Conservation (phyloP, 305 asterid genomes). For the Coffea humblotiana region DNA sequence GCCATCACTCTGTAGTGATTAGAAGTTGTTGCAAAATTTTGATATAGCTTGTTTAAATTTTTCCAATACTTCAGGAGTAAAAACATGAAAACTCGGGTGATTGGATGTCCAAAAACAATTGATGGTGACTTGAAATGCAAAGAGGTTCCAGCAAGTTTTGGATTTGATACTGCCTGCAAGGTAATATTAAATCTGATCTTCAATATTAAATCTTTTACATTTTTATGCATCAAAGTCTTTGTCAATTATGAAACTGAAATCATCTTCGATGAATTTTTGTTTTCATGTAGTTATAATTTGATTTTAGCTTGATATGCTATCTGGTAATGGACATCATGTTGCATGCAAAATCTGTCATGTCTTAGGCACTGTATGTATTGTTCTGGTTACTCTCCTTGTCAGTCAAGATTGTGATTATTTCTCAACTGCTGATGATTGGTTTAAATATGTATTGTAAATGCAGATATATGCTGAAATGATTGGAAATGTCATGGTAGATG, state of each 20-base stretch:
- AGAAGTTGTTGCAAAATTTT: not conserved
- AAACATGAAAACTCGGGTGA: slow-evolving; percentile 80
- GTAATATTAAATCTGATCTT: slow-evolving; percentile 29
- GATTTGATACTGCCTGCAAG: slow-evolving; percentile 99
- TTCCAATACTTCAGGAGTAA: slow-evolving; percentile 59
- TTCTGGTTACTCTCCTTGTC: not conserved
- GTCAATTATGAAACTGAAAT: not conserved
- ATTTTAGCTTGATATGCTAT: not conserved
- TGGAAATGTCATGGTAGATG: slow-evolving; percentile 98
- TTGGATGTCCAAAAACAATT: slow-evolving; percentile 98
- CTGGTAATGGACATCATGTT: not conserved
- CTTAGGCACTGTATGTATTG: not conserved
- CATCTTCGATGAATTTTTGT: not conserved
- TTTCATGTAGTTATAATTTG: not conserved
- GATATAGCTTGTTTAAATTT: not conserved
- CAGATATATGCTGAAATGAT: slow-evolving; percentile 98
- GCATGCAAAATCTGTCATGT: not conserved
- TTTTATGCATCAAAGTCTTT: not conserved
- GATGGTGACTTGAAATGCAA: slow-evolving; percentile 95
- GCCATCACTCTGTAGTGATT: not conserved
- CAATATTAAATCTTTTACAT: slow-evolving; percentile 14
- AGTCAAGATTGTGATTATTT: not conserved
- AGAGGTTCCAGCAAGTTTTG: slow-evolving; percentile 96
- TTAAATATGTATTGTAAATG: not conserved
- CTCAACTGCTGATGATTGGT: not conserved